Base-by-base conservation (phyloP, 2,329 filamentous ascomycete species). In the Myriangium duriaei region DNA sequence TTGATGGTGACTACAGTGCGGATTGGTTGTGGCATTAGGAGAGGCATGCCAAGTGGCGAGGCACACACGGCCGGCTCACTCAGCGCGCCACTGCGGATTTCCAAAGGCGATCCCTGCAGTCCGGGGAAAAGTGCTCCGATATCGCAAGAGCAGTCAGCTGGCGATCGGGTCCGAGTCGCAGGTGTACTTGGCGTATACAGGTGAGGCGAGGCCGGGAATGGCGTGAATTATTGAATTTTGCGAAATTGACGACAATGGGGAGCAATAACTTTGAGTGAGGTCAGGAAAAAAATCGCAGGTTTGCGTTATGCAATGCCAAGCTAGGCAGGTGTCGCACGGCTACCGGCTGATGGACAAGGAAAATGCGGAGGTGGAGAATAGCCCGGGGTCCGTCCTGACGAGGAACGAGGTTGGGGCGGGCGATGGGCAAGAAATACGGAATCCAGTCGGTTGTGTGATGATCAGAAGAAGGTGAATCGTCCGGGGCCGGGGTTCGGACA, bases 1-100 rank as follows among this genome's bases (percentile, higher is more conserved):
- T 96, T 96, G 65, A 96, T 87, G 55, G 94, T 79, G 56, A 87
- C 88, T 53, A 93, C 85, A 39, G 82, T 91, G 65, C 87, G 91
- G 49, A 55, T 57, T 12, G 18, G 13, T 26, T 39, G 36, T 39
- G 54, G 46, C 47, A 49, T 51, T 45, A 53, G 49, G 44, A 45
- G 44, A 30, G 43, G 43, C 43, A 45, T 45, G 39, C 39, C 39
- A 36, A 28, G 15, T 9, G 17, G 12, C 19, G n/a, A 34, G 13
- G 38, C 5, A 15, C 32, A 26, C 7, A n/a, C 21, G 21, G n/a
- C 7, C n/a, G n/a, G 21, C 21, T n/a, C 21, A 26, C 21, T 26
- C 21, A n/a, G 7, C 21, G 7, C n/a, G 21, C n/a, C n/a, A n/a
- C 7, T 26, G 7, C 21, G 21, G 21, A 26, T 7, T 26, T 26